These are phyloP conservation scores for Fraxinus cuspidata DNA, from an alignment of 257 asterid species.

Conservation along the genomic window DNA sequence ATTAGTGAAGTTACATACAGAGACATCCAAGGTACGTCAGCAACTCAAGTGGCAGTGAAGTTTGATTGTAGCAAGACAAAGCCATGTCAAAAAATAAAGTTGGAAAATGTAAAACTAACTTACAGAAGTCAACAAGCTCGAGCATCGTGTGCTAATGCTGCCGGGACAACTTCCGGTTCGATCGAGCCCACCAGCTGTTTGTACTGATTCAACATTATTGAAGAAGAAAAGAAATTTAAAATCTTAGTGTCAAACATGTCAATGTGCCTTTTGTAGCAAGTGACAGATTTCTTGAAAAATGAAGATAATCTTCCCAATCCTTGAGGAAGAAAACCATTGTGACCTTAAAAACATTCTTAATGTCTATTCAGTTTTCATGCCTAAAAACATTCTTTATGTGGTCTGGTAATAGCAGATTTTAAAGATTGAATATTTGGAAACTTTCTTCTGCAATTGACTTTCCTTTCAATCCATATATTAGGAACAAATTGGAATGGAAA, in stretches of 20 bases:
- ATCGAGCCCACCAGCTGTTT: slow-evolving; percentile 53
- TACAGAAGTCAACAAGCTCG: slow-evolving; percentile 34
- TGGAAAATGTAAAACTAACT: slow-evolving; percentile 43
- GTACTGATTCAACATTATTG: neutral
- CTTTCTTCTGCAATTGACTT: too few species aligned
- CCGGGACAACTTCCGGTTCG: slow-evolving; percentile 41
- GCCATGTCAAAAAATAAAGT: slow-evolving; percentile 51
- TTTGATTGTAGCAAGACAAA: slow-evolving; percentile 58
- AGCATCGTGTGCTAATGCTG: slow-evolving; percentile 53
- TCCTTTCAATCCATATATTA: too few species aligned
- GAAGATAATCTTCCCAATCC: too few species aligned
- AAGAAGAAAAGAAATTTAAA: neutral
- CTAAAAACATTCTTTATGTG: too few species aligned
- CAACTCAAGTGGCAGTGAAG: slow-evolving; percentile 59
- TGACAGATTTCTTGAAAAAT: too few species aligned
- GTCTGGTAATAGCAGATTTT: too few species aligned
- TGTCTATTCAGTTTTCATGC: too few species aligned
- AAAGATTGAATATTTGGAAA: too few species aligned
- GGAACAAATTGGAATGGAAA: too few species aligned
- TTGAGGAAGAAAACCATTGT: too few species aligned
- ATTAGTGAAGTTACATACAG: slow-evolving; percentile 50
- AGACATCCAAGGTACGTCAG: slow-evolving; percentile 60
- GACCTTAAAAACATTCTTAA: too few species aligned
- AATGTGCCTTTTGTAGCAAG: too few species aligned
- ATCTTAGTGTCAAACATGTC: neutral